Conservation (phyloP, 129 eudicot genomes). For the Escallonia rubra region DNA sequence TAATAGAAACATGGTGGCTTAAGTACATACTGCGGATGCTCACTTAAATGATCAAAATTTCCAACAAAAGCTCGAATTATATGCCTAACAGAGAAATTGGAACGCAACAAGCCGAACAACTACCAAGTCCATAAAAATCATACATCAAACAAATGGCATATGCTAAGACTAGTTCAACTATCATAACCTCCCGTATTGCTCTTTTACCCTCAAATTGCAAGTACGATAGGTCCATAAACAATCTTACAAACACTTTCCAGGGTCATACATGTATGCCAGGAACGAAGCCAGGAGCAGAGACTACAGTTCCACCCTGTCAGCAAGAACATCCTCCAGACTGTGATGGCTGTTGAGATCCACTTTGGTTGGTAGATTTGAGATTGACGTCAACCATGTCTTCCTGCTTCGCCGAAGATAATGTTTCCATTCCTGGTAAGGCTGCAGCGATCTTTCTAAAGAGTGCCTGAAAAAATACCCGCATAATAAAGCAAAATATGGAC, state of each 20-base stretch:
- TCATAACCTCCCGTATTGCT: background rate
- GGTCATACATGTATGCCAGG: background rate
- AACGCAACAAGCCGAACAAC: too few relatives aligned
- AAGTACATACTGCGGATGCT: too few relatives aligned
- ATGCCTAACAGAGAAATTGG: background rate
- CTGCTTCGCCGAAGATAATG: slow-evolving; percentile 64
- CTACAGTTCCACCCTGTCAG: slow-evolving; percentile 16
- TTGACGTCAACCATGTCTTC: slow-evolving; percentile 93
- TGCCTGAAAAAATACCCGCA: slow-evolving; percentile 31
- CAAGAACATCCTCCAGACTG: slow-evolving; percentile 74
- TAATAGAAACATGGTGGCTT: too few relatives aligned
- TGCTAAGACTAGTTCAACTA: background rate
- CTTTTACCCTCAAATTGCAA: background rate
- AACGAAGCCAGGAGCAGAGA: background rate
- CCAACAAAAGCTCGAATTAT: too few relatives aligned
- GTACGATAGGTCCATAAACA: background rate
- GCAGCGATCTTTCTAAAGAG: slow-evolving; percentile 79
- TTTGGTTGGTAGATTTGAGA: slow-evolving; percentile 61
- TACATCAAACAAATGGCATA: background rate
- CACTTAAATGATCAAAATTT: too few relatives aligned
- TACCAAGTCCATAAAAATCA: background rate
- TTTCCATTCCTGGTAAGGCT: slow-evolving; percentile 86
- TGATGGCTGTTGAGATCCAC: slow-evolving; percentile 52
- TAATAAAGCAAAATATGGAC: background rate
- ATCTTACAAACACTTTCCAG: slow-evolving; percentile 14